These are phyloP conservation scores for Pugionium cornutum DNA, from an alignment of 345 rosid species.

Conservation along the genomic window DNA sequence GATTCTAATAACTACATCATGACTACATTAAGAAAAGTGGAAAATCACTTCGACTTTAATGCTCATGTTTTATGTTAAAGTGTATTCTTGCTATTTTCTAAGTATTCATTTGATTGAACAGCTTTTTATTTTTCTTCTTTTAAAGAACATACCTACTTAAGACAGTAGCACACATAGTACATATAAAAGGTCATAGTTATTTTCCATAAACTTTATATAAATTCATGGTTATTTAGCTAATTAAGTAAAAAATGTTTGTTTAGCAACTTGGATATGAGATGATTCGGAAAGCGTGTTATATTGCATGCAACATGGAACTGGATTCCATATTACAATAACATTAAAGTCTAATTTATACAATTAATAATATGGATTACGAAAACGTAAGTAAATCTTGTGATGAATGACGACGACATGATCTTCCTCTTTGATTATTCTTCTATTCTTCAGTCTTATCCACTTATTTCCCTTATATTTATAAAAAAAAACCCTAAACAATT, in stretches of 20 bases:
- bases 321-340: neutral
- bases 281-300: constrained; percentile 9
- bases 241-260: neutral
- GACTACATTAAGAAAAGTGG: constrained; percentile 13
- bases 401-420: constrained; percentile 33
- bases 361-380: constrained; percentile 26
- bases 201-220: too few relatives aligned
- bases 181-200: too few relatives aligned
- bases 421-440: constrained; percentile 26
- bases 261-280: constrained; percentile 12
- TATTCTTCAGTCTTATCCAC: constrained; percentile 28
- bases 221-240: constrained; percentile 1
- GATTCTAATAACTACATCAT: constrained; percentile 8
- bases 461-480: neutral
- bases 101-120: too few relatives aligned
- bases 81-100: too few relatives aligned
- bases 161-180: too few relatives aligned
- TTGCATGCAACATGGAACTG: constrained; percentile 21
- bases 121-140: too few relatives aligned
- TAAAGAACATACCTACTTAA: too few relatives aligned
- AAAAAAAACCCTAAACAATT: neutral
- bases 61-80: too few relatives aligned
- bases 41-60: too few relatives aligned
- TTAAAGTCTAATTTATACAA: constrained; percentile 12
- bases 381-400: constrained; percentile 38